Conservation (phyloP, 768 basidiomycete genomes). For the Lactifluus volemus region DNA sequence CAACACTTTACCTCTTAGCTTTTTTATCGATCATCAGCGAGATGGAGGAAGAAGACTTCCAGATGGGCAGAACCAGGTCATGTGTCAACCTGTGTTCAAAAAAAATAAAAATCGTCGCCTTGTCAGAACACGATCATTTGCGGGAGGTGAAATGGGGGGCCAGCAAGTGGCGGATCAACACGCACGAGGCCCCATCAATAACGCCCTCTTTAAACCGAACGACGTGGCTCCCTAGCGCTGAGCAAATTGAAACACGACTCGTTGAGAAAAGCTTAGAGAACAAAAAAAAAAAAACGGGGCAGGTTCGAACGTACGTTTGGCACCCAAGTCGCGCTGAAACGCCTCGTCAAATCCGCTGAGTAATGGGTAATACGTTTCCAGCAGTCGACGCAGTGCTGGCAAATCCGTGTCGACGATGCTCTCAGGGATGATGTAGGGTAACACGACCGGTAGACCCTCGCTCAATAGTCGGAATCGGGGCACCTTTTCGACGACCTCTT, state of each 20-base stretch:
- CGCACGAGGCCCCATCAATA: constrained; percentile 47
- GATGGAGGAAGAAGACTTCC: constrained; percentile 86
- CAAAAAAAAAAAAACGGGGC: neutral
- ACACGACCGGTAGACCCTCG: constrained; percentile 75
- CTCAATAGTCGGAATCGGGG: constrained; percentile 67
- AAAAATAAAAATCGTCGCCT: neutral
- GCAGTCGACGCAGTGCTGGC: constrained; percentile 49
- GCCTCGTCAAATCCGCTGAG: constrained; percentile 52
- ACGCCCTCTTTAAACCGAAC: constrained; percentile 55
- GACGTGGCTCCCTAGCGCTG: constrained; percentile 66
- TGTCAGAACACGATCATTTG: neutral
- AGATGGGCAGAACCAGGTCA: constrained; percentile 84
- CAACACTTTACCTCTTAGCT: constrained; percentile 67
- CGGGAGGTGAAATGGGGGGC: neutral
- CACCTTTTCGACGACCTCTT: constrained; percentile 6
- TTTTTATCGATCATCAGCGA: constrained; percentile 95
- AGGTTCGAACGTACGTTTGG: constrained; percentile 37
- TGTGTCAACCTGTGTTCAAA: constrained; percentile 47
- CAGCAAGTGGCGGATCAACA: neutral
- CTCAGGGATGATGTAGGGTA: constrained; percentile 68
- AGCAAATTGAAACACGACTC: neutral
- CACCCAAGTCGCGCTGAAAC: constrained; percentile 47
- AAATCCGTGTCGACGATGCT: constrained; percentile 54
- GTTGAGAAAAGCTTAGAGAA: neutral
- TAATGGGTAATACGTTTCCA: constrained; percentile 76